phyloP scores from a whole-genome alignment of 768 basidiomycete genomes.

The Pleurotus giganteus region DNA sequence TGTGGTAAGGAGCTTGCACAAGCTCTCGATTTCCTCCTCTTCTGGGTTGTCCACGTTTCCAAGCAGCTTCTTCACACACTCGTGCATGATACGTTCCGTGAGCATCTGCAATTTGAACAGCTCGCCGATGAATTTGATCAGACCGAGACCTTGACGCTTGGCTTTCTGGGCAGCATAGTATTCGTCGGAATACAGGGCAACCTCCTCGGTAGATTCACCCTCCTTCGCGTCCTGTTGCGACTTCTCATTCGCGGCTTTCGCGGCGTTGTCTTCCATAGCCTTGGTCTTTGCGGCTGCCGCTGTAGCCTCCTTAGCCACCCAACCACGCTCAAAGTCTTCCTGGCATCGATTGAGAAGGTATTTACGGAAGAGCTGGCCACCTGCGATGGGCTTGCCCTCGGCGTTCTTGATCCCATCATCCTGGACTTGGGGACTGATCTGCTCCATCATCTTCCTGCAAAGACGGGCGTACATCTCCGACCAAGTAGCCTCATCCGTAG shows the following conservation, averaged over 20 bases:
- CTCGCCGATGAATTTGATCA: conserved; percentile 98
- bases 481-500: conserved; percentile 93
- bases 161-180: conserved; percentile 97
- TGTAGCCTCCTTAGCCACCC: conserved; percentile 85
- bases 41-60: conserved; percentile 93
- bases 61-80: conserved; percentile 94
- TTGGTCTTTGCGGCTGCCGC: conserved; percentile 85
- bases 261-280: conserved; percentile 81
- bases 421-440: conserved; percentile 81
- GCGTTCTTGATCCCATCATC: conserved; percentile 81
- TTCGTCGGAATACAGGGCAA: conserved; percentile 88
- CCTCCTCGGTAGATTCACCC: conserved; percentile 52
- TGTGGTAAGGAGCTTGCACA: conserved; percentile 90
- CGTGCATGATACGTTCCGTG: conserved; percentile 97
- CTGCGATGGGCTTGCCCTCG: conserved; percentile 87
- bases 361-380: conserved; percentile 94
- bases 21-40: conserved; percentile 96
- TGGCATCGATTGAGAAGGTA: conserved; percentile 96
- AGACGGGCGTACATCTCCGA: conserved; percentile 97
- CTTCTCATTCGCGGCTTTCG: conserved; percentile 64
- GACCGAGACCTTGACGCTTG: conserved; percentile 93
- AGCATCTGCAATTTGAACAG: conserved; percentile 99
- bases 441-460: conserved; percentile 95
- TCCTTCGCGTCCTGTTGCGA: conserved; percentile 20
- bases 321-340: conserved; percentile 96